A percentile compares a stretch with the other conserved stretches of the same genome.
phyloP scores from a whole-genome alignment of 805 yeast species.

The Yamadazyma akitaensis region DNA sequence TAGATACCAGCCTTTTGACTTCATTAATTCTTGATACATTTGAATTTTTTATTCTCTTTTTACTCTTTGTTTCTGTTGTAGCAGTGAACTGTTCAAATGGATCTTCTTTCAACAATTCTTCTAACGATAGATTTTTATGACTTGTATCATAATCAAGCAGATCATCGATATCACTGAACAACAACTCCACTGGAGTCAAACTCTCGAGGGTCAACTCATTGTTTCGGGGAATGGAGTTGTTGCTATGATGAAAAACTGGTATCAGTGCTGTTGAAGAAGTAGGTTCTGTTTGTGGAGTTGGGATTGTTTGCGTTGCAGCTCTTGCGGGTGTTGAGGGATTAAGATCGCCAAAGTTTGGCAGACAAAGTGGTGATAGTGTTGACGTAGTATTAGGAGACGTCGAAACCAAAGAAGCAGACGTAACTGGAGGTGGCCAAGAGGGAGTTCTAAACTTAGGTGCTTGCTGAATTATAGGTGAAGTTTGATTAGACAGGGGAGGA shows the following conservation, averaged over 20 bases:
- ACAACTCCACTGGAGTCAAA: constrained; percentile 11
- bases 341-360: background rate
- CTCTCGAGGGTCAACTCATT: constrained; percentile 1
- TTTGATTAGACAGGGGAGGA: background rate
- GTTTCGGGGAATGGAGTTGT: background rate
- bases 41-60: background rate
- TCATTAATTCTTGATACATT: background rate
- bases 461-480: background rate
- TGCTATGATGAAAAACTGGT: background rate
- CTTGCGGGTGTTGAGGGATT: background rate
- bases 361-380: background rate
- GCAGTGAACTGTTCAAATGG: constrained; percentile 2
- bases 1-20: background rate
- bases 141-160: background rate
- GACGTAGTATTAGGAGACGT: background rate
- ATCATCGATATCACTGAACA: constrained; percentile 6
- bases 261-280: background rate
- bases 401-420: background rate
- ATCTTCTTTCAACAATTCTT: constrained; percentile 5
- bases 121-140: background rate
- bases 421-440: background rate
- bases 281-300: constrained; percentile 8
- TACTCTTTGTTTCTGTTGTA: background rate
- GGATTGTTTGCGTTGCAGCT: background rate
- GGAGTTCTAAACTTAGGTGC: background rate